phyloP scores from a whole-genome alignment of 179 eudicot species.

The Vitellaria paradoxa region DNA sequence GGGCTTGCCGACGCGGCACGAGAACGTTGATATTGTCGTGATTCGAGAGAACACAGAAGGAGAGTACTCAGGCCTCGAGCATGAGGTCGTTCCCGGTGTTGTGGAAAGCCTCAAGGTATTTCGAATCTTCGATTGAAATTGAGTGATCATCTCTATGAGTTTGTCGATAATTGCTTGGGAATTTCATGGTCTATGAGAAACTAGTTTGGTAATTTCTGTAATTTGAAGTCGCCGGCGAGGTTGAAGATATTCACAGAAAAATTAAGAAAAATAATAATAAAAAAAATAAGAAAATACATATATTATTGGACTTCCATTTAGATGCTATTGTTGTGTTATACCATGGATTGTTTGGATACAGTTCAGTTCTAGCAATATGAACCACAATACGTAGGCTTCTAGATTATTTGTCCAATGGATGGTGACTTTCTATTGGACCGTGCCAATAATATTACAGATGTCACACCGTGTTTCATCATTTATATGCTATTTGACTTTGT shows the following conservation, averaged over 20 bases:
- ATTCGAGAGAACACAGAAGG: conserved; percentile 95
- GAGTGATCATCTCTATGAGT: neutral
- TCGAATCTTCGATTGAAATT: neutral
- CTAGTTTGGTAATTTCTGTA: neutral
- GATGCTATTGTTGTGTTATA: neutral
- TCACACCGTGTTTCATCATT: neutral
- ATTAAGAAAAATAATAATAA: neutral
- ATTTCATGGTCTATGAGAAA: neutral
- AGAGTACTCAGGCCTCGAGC: conserved; percentile 82
- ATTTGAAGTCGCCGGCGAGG: neutral
- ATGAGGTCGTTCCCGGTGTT: conserved; percentile 94
- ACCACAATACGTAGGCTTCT: neutral
- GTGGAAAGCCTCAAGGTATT: conserved; percentile 34
- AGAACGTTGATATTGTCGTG: conserved; percentile 77
- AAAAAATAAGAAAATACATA: neutral
- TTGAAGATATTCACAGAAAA: neutral
- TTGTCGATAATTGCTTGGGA: neutral
- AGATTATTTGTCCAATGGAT: neutral
- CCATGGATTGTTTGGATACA: neutral
- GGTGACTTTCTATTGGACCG: neutral
- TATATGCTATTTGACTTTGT: neutral
- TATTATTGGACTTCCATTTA: neutral
- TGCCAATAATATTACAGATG: neutral
- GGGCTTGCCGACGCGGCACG: conserved; percentile 67
- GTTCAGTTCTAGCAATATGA: neutral